phyloP scores from a whole-genome alignment of 805 yeast genomes.

The Saccharomycopsis guyanensis region DNA sequence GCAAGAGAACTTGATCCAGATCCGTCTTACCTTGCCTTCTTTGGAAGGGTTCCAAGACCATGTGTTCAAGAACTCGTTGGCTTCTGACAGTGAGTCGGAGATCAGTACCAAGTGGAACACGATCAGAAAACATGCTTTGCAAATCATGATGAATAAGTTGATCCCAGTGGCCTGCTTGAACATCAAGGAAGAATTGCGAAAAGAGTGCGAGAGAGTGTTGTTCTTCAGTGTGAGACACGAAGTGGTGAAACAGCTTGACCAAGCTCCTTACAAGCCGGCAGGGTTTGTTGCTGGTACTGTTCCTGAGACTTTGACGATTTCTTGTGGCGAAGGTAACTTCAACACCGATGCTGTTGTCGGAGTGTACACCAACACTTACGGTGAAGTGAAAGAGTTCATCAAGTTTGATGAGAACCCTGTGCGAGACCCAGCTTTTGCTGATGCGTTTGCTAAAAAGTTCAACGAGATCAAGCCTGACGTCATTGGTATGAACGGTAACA shows the following conservation, averaged over 20 bases:
- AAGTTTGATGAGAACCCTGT: constrained; percentile 71
- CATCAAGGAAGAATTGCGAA: constrained; percentile 74
- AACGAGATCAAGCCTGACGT: constrained; percentile 76
- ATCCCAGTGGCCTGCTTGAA: constrained; percentile 62
- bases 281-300: constrained; percentile 72
- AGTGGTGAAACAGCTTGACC: constrained; percentile 70
- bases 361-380: constrained; percentile 68
- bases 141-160: constrained; percentile 58
- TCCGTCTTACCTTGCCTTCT: constrained; percentile 7
- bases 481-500: constrained; percentile 82
- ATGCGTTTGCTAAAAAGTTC: constrained; percentile 52
- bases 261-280: constrained; percentile 86
- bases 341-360: constrained; percentile 83
- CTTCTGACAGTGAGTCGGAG: constrained; percentile 74
- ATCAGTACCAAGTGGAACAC: constrained; percentile 75
- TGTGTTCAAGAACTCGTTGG: constrained; percentile 43
- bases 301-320: constrained; percentile 75
- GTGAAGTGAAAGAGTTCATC: constrained; percentile 66
- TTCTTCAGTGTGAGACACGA: constrained; percentile 61
- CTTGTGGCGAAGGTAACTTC: constrained; percentile 80
- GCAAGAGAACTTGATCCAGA: constrained; percentile 26
- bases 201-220: constrained; percentile 65
- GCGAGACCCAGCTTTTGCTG: constrained; percentile 53
- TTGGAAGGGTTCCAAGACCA: constrained; percentile 34
- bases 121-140: constrained; percentile 60